phyloP scores from a whole-genome alignment of 768 basidiomycete species.

The Strobilomyces dryophilus region DNA sequence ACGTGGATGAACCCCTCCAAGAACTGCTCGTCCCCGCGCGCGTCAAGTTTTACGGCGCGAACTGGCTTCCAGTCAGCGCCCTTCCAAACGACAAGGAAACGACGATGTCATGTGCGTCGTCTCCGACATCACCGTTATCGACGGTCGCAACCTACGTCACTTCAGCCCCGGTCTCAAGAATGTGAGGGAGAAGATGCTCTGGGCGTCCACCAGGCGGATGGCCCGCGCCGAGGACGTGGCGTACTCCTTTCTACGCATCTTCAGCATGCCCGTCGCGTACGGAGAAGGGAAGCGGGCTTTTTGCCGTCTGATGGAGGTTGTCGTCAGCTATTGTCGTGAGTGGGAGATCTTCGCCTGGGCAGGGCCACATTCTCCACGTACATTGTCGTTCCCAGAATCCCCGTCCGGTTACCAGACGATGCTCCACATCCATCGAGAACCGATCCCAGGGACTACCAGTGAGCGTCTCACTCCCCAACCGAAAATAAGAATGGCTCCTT shows the following conservation, averaged over 20 bases:
- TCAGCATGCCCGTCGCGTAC: constrained; percentile 21
- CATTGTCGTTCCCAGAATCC: constrained; percentile 17
- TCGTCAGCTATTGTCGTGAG: constrained; percentile 16
- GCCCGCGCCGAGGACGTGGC: constrained; percentile 26
- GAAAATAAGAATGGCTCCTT: too few species aligned
- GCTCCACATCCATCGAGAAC: constrained; percentile 14
- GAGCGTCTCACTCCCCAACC: too few species aligned
- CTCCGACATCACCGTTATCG: constrained; percentile 13
- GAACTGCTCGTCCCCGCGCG: constrained; percentile 19
- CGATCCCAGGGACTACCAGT: constrained; percentile 3
- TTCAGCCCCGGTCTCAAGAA: constrained; percentile 19
- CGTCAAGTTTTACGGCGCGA: constrained; percentile 17
- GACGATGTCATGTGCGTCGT: constrained; percentile 7
- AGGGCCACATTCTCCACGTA: constrained; percentile 19
- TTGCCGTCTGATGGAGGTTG: constrained; percentile 21
- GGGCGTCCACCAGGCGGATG: constrained; percentile 24
- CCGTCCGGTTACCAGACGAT: constrained; percentile 21
- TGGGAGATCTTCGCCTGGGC: constrained; percentile 21
- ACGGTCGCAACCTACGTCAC: constrained; percentile 8
- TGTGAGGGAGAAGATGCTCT: constrained; percentile 20
- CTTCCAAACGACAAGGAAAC: constrained; percentile 20
- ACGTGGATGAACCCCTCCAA: constrained; percentile 17
- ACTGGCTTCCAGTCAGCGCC: constrained; percentile 15
- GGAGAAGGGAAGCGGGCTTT: constrained; percentile 26
- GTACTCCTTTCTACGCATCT: constrained; percentile 24